Conservation (phyloP, 2,329 filamentous ascomycete species). For the Blumeria hordei region DNA sequence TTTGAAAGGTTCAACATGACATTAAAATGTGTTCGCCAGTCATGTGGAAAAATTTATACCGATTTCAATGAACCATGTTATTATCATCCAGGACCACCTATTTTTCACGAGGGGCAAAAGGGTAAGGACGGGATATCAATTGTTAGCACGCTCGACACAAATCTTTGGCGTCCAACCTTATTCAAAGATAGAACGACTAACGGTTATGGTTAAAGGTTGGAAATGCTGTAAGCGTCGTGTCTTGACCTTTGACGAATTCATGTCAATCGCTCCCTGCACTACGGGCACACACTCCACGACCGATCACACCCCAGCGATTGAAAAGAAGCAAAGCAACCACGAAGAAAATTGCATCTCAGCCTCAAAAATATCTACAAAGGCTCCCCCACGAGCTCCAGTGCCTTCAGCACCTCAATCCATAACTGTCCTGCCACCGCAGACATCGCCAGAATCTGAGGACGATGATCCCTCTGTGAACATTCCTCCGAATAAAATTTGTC, state of each 20-base stretch:
- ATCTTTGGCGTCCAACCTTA: too few relatives aligned
- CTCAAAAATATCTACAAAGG: constrained; percentile 3
- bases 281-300: constrained; percentile 79
- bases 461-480: constrained; percentile 59
- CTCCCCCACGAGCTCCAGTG: constrained; percentile 19
- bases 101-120: constrained; percentile 98
- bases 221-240: constrained; percentile 97
- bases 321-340: constrained; percentile 24
- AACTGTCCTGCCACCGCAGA: constrained; percentile 24
- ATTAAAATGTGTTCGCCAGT: constrained; percentile 86
- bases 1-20: constrained; percentile 14
- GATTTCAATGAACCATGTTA: constrained; percentile 63
- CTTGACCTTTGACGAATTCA: constrained; percentile 94
- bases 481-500: constrained; percentile 49
- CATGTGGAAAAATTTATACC: constrained; percentile 72
- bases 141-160: neutral
- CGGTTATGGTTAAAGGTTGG: constrained; percentile 40
- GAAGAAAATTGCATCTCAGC: constrained; percentile 13
- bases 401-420: constrained; percentile 19
- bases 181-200: neutral
- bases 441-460: constrained; percentile 57
- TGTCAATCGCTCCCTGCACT: constrained; percentile 76
- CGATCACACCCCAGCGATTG: constrained; percentile 38
- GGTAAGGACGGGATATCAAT: constrained; percentile 28
- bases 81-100: constrained; percentile 81